Evolutionary conservation across 805 yeast genomes (phyloP).

Genomic region (Wickerhamomyces strasburgensis): DNA sequence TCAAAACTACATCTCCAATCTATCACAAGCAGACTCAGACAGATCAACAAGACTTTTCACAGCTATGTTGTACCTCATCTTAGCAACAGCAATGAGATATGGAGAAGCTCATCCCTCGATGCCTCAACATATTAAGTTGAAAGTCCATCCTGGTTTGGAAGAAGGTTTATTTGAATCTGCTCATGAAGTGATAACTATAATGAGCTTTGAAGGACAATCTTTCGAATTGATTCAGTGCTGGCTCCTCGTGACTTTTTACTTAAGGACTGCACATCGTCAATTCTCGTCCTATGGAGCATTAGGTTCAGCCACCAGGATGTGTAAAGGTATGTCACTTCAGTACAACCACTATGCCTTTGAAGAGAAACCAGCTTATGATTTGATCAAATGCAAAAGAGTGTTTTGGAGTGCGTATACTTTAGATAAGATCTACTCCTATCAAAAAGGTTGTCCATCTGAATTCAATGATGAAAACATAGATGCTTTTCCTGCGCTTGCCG

Average conservation of each 20-base stretch:
- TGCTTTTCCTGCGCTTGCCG: slow-evolving; percentile 25
- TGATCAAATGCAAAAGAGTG: slow-evolving; percentile 42
- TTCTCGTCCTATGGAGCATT: slow-evolving; percentile 38
- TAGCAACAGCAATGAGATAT: slow-evolving; percentile 48
- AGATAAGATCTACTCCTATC: slow-evolving; percentile 50
- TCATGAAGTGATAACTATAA: slow-evolving; percentile 32
- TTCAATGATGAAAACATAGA: slow-evolving; percentile 33
- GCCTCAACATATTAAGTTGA: slow-evolving; percentile 15
- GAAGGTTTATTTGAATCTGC: slow-evolving; percentile 38
- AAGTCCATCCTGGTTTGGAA: slow-evolving; percentile 28
- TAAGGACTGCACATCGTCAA: slow-evolving; percentile 41
- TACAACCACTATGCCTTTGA: slow-evolving; percentile 29
- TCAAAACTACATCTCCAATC: slow-evolving; percentile 26
- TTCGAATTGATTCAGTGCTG: slow-evolving; percentile 47
- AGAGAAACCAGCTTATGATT: slow-evolving; percentile 29
- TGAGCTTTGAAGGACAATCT: slow-evolving; percentile 48
- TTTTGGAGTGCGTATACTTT: slow-evolving; percentile 52
- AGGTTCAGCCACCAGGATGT: slow-evolving; percentile 38
- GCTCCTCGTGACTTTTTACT: slow-evolving; percentile 40
- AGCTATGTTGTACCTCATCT: slow-evolving; percentile 45
- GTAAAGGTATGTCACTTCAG: slow-evolving; percentile 40
- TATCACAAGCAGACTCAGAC: slow-evolving; percentile 25
- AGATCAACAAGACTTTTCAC: slow-evolving; percentile 42
- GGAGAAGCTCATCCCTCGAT: slow-evolving; percentile 31
- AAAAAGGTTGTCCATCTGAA: slow-evolving; percentile 42